Evolutionary conservation across 176 grass and related monocot genomes (phyloP).

Genomic region (Paspalum vaginatum): DNA sequence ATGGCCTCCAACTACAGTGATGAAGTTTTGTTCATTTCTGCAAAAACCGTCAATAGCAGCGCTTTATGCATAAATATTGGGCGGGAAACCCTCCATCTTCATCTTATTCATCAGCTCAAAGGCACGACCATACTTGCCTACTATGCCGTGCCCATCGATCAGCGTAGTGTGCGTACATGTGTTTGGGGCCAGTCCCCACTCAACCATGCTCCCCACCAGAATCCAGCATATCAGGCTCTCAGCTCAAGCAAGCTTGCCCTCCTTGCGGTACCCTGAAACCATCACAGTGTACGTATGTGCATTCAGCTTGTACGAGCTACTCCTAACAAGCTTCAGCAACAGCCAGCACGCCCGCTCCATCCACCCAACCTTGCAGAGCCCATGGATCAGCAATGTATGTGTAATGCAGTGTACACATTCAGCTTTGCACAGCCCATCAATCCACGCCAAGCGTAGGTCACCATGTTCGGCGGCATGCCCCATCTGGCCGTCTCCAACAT

Average conservation of each 20-base stretch:
- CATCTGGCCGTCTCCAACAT: slow-evolving; percentile 59
- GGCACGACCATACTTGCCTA: slow-evolving; percentile 61
- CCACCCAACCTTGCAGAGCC: slow-evolving; percentile 95
- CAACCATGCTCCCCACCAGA: slow-evolving; percentile 80
- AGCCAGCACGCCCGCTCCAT: slow-evolving; percentile 74
- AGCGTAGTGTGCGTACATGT: slow-evolving; percentile 78
- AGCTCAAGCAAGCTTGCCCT: slow-evolving; percentile 75
- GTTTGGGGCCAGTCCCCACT: slow-evolving; percentile 69
- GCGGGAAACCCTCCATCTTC: slow-evolving; percentile 55
- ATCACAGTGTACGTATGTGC: slow-evolving; percentile 90
- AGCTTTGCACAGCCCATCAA: slow-evolving; percentile 82
- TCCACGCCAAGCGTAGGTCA: slow-evolving; percentile 78
- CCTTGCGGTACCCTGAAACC: slow-evolving; percentile 84
- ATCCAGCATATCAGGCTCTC: too few species aligned
- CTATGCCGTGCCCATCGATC: slow-evolving; percentile 70
- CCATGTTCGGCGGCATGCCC: slow-evolving; percentile 63
- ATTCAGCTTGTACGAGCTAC: too few species aligned
- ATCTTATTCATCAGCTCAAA: slow-evolving; percentile 76
- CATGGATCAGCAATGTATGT: slow-evolving; percentile 69
- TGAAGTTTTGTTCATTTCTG: slow-evolving; percentile 25
- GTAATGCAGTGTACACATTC: slow-evolving; percentile 93
- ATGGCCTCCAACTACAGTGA: slow-evolving; percentile 9
- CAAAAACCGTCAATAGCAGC: slow-evolving; percentile 62
- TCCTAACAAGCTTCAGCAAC: slow-evolving; percentile 87
- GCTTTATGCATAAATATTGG: slow-evolving; percentile 91